Percentiles rank a stretch among this genome's conserved stretches.
phyloP scores from a whole-genome alignment of 208 protist species.

The Leishmania aethiopica region DNA sequence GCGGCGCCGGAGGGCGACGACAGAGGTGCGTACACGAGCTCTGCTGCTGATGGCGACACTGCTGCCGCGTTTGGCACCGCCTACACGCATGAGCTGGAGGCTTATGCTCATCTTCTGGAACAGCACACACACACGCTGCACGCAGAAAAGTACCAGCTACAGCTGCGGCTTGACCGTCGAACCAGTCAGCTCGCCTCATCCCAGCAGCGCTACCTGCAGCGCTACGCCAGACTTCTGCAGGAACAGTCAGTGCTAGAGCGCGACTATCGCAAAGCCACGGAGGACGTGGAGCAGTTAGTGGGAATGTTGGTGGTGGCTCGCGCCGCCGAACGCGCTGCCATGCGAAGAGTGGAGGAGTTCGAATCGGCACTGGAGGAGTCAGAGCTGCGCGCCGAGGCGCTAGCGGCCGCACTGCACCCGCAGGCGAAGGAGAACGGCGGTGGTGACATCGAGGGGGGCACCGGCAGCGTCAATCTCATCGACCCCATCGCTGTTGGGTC shows the following conservation, averaged over 20 bases:
- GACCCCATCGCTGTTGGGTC: background rate
- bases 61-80: background rate
- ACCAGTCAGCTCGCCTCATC: constrained; percentile 14
- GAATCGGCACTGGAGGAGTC: constrained; percentile 19
- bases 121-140: constrained; percentile 14
- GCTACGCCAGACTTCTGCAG: constrained; percentile 19
- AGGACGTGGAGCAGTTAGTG: constrained; percentile 20
- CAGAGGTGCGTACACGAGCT: background rate
- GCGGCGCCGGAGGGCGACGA: background rate
- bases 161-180: constrained; percentile 23
- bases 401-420: background rate
- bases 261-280: constrained; percentile 10
- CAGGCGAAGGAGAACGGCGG: background rate
- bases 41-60: background rate
- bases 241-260: constrained; percentile 17
- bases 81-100: constrained; percentile 20
- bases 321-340: constrained; percentile 26
- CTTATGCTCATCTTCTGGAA: constrained; percentile 11
- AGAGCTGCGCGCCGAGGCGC: constrained; percentile 1
- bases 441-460: background rate
- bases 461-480: background rate
- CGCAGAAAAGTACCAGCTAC: constrained; percentile 21
- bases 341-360: constrained; percentile 22
- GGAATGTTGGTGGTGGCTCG: constrained; percentile 24
- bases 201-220: constrained; percentile 19